Evolutionary conservation across 129 eudicot species (phyloP), one percentile per base, ranked within the genome.

Genomic region (Deinandra increscens): DNA sequence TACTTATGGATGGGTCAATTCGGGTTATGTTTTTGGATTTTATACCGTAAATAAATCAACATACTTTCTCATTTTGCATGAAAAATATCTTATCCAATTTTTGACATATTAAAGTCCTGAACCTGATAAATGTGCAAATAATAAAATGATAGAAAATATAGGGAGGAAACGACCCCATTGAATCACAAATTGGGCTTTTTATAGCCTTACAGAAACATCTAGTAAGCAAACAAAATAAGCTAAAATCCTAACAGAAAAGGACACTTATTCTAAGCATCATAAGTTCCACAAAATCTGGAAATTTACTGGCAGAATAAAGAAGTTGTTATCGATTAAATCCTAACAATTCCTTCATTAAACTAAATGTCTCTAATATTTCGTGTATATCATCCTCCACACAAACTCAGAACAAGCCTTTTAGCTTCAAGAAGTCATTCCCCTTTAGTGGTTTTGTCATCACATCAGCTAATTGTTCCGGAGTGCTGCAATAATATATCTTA

Each of bases 1-100:
- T 19, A 70, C 56, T 14, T 59, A 70, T 70, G 33, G 29, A 20
- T 22, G 64, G 73, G 64, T 69, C 50, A 41, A 20, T 37, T 14
- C 4, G 73, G 60, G 60, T 48, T 46, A n/a, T 67, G 11, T 6
- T 48, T 48, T 31, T 4, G 46, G 61, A 37, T 23, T 23, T 23
- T 20, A 55, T 23, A 23, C 61, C 17, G 1, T 11, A 23, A 13
- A 55, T 22, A 31, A 26, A 58, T 29, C 64, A 13, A 5, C 63
- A 26, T 58, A 58, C 18, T 29, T 29, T 3, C 29, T 9, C 14
- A 19, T 53, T 53, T 53, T 53, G 60, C 60, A 19, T 10, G 33
- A 19, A 53, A 53, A 53, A 53, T 49, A 4, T 53, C 33, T 19
- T 12, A 19, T 19, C 60, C 60, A 2, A 19, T 19, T 53, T 53